phyloP scores from a whole-genome alignment of 306 rosid genomes.

The Corylus avellana region DNA sequence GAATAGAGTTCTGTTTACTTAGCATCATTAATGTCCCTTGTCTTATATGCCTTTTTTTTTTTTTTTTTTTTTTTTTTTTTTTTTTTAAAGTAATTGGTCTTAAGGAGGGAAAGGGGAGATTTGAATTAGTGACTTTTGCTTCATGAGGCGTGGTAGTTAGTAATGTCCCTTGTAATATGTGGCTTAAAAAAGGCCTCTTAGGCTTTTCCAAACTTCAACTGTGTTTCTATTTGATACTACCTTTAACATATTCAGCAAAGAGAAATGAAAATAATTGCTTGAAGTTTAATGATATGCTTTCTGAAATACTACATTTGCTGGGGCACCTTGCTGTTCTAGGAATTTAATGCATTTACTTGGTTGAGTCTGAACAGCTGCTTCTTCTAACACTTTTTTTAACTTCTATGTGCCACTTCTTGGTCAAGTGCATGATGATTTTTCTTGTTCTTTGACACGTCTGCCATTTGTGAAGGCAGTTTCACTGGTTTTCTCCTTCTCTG shows the following conservation, averaged over 20 bases:
- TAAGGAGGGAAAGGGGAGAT: too few relatives aligned
- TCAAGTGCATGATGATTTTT: neutral
- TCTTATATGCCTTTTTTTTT: too few relatives aligned
- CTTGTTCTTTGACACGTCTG: neutral
- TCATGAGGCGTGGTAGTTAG: too few relatives aligned
- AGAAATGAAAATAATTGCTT: neutral
- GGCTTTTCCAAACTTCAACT: too few relatives aligned
- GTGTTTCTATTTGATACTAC: neutral
- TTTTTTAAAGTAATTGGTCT: too few relatives aligned
- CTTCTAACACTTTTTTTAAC: neutral
- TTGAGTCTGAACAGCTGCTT: neutral
- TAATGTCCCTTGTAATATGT: too few relatives aligned
- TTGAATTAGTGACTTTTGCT: too few relatives aligned
- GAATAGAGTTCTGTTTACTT: neutral
- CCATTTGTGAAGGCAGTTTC: neutral
- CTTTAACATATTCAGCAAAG: neutral
- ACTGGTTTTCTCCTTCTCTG: slow-evolving; percentile 13
- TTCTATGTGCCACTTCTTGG: neutral
- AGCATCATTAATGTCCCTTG: neutral
- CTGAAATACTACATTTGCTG: neutral
- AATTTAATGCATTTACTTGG: neutral
- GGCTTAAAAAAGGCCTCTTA: too few relatives aligned
- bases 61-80: too few relatives aligned
- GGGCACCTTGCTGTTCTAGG: neutral
- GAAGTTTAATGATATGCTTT: neutral